phyloP scores from a whole-genome alignment of 2,329 filamentous ascomycete species.

The Lasiodiplodia sp. region DNA sequence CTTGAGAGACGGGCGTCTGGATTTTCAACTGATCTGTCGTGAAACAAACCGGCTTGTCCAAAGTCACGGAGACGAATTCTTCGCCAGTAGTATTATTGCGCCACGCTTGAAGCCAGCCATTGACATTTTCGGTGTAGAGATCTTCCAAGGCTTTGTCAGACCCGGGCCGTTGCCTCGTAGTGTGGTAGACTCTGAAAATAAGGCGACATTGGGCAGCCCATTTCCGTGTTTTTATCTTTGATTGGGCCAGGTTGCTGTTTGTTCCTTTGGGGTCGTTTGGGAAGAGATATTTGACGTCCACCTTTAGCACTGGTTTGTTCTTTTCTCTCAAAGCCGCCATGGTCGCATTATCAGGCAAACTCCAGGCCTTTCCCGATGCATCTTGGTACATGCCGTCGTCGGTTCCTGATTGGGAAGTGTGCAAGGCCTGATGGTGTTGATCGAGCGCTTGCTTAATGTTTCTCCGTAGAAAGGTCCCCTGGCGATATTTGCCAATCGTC shows the following conservation, averaged over 20 bases:
- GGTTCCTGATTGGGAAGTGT: slow-evolving; percentile 6
- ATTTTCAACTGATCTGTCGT: slow-evolving; percentile 32
- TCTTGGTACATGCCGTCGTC: not conserved
- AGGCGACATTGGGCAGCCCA: slow-evolving; percentile 4
- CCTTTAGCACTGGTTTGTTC: slow-evolving; percentile 33
- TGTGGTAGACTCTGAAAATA: slow-evolving; percentile 34
- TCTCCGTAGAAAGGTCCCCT: slow-evolving; percentile 39
- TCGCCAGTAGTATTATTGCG: slow-evolving; percentile 4
- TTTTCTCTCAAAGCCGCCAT: slow-evolving; percentile 33
- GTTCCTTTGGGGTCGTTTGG: not conserved
- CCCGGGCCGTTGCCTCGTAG: slow-evolving; percentile 33
- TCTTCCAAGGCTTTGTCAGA: slow-evolving; percentile 31
- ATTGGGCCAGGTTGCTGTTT: not conserved
- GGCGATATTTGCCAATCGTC: slow-evolving; percentile 35
- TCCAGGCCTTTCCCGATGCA: slow-evolving; percentile 35
- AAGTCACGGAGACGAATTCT: slow-evolving; percentile 4
- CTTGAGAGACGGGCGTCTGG: not conserved
- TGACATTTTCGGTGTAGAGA: slow-evolving; percentile 39
- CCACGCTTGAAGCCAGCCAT: slow-evolving; percentile 11
- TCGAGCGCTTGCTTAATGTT: slow-evolving; percentile 38
- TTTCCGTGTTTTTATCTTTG: not conserved
- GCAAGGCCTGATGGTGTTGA: slow-evolving; percentile 34
- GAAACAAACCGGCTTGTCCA: slow-evolving; percentile 35
- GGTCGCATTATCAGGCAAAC: slow-evolving; percentile 40
- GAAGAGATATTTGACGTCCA: slow-evolving; percentile 30